A percentile compares a stretch with the other conserved stretches of the same genome.
Evolutionary conservation across 2,329 filamentous ascomycete genomes (phyloP).

Genomic region (Clonostachys rhizophaga): DNA sequence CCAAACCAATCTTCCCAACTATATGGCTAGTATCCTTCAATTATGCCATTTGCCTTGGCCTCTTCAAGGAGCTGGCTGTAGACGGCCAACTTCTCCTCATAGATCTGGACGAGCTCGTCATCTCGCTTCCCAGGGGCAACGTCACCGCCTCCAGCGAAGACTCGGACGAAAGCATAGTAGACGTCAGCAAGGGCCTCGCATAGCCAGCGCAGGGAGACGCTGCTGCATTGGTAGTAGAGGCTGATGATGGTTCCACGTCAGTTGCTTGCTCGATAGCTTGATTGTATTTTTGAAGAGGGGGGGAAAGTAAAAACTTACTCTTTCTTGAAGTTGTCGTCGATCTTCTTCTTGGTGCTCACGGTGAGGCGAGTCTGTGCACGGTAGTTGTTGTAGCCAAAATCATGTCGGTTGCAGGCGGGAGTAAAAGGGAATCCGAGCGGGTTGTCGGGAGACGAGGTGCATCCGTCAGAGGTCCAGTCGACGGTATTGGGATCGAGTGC

Average conservation of each 20-base stretch:
- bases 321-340: slow-evolving; percentile 44
- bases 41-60: slow-evolving; percentile 10
- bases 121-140: slow-evolving; percentile 12
- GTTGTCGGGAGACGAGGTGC: slow-evolving; percentile 34
- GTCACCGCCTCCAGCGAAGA: slow-evolving; percentile 16
- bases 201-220: slow-evolving; percentile 5
- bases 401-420: slow-evolving; percentile 46
- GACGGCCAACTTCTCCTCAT: slow-evolving; percentile 19
- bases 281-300: background rate
- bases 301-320: slow-evolving; percentile 24
- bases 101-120: slow-evolving; percentile 7
- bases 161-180: slow-evolving; percentile 22
- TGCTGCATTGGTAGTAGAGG: slow-evolving; percentile 20
- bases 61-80: slow-evolving; percentile 18
- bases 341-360: slow-evolving; percentile 26
- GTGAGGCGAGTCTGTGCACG: slow-evolving; percentile 42
- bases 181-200: slow-evolving; percentile 22
- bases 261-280: background rate
- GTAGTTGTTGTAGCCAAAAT: slow-evolving; percentile 53
- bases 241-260: slow-evolving; percentile 4
- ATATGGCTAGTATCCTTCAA: background rate
- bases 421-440: slow-evolving; percentile 36
- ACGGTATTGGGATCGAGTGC: slow-evolving; percentile 28
- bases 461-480: slow-evolving; percentile 36
- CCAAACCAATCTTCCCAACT: background rate